Percentiles rank a stretch among this genome's conserved stretches.
These are phyloP conservation scores for Symbiodinium natans DNA, from an alignment of 73 alveolate genomes.

Conservation along the genomic window DNA sequence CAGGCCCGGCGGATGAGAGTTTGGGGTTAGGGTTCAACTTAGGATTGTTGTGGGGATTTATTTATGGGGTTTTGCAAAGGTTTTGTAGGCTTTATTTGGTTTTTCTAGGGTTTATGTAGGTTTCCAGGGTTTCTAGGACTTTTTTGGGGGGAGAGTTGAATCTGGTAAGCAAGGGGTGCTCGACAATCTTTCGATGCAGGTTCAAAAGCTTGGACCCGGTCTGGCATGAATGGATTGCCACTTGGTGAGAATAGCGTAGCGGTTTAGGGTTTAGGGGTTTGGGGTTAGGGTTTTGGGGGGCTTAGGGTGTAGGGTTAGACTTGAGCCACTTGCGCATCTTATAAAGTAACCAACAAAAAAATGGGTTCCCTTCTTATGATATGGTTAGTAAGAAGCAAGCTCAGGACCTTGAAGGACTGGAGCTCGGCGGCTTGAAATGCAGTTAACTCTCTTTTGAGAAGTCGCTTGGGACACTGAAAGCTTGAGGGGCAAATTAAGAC, in stretches of 20 bases:
- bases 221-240: conserved; percentile 36
- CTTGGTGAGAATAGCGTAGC: neutral
- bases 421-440: neutral
- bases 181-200: neutral
- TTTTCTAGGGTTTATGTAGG: neutral
- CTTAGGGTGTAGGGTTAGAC: neutral
- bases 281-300: neutral
- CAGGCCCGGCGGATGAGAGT: conserved; percentile 15
- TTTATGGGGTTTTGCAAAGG: neutral
- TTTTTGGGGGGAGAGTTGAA: no score
- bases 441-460: neutral
- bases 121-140: no score
- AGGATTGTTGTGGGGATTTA: neutral
- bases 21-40: neutral
- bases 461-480: neutral
- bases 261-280: neutral
- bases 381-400: neutral
- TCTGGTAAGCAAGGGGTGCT: neutral
- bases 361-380: neutral
- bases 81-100: neutral
- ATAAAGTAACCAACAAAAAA: neutral
- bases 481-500: neutral
- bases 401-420: conserved; percentile 80
- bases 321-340: neutral
- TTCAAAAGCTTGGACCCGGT: conserved; percentile 62